Evolutionary conservation across 352 stramenopile genomes (phyloP).

Genomic region (Globisporangium parvum): DNA sequence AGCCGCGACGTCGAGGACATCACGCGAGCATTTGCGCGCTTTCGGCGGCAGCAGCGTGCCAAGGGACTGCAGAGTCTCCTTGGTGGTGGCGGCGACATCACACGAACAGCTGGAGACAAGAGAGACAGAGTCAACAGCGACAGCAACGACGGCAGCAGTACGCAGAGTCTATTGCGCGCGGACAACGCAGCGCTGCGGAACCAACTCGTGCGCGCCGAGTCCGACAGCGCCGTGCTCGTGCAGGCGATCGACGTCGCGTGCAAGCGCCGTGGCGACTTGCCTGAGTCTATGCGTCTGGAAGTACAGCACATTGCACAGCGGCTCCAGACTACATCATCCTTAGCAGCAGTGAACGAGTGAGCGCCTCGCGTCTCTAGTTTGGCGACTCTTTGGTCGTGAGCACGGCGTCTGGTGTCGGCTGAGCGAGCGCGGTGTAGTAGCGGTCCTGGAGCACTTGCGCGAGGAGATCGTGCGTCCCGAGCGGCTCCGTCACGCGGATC

Average conservation of each 20-base stretch:
- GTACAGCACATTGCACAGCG: conserved; percentile 51
- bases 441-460: conserved; percentile 62
- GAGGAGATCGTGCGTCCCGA: conserved; percentile 58
- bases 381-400: conserved; percentile 1
- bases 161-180: conserved; percentile 31
- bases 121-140: too few relatives aligned
- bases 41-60: conserved; percentile 24
- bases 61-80: conserved; percentile 33
- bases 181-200: conserved; percentile 50
- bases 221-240: conserved; percentile 57
- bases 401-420: conserved; percentile 20
- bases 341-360: too few relatives aligned
- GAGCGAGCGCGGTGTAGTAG: conserved; percentile 32
- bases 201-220: conserved; percentile 50
- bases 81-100: neutral
- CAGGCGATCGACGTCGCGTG: conserved; percentile 54
- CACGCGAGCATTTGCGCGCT: conserved; percentile 22
- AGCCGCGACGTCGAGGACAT: conserved; percentile 23
- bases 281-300: conserved; percentile 41
- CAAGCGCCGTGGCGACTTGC: conserved; percentile 45
- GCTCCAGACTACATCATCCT: conserved; percentile 9
- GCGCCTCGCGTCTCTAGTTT: neutral
- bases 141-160: neutral
- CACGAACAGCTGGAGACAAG: neutral
- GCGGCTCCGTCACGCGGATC: conserved; percentile 54